Evolutionary conservation across 352 stramenopile genomes (phyloP), one percentile per base, ranked within the genome.

Genomic region (Elongisporangium anandrum): DNA sequence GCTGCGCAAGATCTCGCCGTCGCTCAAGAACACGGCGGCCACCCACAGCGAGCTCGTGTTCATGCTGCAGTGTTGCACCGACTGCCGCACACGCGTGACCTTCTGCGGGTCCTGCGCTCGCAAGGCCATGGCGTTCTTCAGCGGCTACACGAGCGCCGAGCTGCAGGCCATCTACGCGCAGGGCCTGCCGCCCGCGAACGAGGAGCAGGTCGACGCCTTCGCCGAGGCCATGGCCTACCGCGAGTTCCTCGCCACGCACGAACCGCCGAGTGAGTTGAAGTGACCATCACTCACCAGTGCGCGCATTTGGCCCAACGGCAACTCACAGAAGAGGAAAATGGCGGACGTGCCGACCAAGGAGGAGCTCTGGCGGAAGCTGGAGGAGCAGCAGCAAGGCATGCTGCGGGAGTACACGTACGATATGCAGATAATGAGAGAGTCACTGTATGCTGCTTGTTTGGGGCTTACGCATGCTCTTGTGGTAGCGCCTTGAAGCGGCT

Each of bases 81-180:
- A 71, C n/a, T 92, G 81, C 61, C 75, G 70, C 52, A 69, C 70
- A 22, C 81, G 81, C 52, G 57, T 78, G 38, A 69, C 69, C 4
- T 90, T 88, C 70, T 92, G 81, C 24, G 12, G 52, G 16, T 41
- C 64, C 2, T 92, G 81, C 60, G 63, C 71, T 2, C 61, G 66
- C 20, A 77, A 74, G 21, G 70, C 79, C 17, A 73, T 67, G 64
- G 81, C 89, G 58, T 92, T 85, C 68, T 90, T 90, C 52, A 70
- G 63, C 5, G 76, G 75, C 4, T 85, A 83, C 64, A 73, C 79
- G 7, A 63, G 61, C 13, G 7, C 67, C 0, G 81, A 92, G 63
- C 66, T 92, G 38, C 66, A 79, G 23, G 59, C 66, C 19, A 62
- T 87, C 21, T 92, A 92, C 58, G 69, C 77, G 0, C 73, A 55